These are phyloP conservation scores for Penicillium antarcticum DNA, from an alignment of 495 filamentous ascomycete species.

Conservation along the genomic window DNA sequence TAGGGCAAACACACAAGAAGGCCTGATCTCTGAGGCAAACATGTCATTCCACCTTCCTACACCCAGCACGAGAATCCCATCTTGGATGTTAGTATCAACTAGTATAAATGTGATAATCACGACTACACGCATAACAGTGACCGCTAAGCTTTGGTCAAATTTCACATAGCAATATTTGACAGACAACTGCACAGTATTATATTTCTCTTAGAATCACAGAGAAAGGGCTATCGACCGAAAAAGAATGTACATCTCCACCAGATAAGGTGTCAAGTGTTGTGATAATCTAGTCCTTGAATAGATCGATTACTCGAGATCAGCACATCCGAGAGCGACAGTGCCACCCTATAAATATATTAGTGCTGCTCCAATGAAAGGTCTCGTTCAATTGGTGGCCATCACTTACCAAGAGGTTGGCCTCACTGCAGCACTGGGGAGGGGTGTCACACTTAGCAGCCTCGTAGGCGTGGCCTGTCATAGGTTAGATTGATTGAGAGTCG, in stretches of 20 bases:
- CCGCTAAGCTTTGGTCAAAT: too few relatives aligned
- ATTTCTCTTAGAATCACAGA: neutral
- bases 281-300: neutral
- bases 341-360: neutral
- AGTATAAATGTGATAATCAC: too few relatives aligned
- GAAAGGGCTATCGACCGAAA: neutral
- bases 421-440: constrained; percentile 33
- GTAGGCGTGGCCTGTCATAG: constrained; percentile 26
- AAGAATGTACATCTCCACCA: neutral
- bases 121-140: too few relatives aligned
- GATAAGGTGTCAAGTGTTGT: neutral
- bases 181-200: neutral
- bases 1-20: too few relatives aligned
- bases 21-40: too few relatives aligned
- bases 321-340: constrained; percentile 2
- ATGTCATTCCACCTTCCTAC: too few relatives aligned
- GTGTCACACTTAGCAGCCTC: constrained; percentile 15
- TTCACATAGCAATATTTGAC: neutral
- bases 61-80: too few relatives aligned
- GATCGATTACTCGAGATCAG: neutral
- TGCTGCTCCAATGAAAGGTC: neutral
- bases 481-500: neutral
- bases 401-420: constrained; percentile 36
- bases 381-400: neutral
- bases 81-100: too few relatives aligned